These are phyloP conservation scores for Meira nashicola DNA, from an alignment of 1,284 basidiomycete species.

Conservation along the genomic window DNA sequence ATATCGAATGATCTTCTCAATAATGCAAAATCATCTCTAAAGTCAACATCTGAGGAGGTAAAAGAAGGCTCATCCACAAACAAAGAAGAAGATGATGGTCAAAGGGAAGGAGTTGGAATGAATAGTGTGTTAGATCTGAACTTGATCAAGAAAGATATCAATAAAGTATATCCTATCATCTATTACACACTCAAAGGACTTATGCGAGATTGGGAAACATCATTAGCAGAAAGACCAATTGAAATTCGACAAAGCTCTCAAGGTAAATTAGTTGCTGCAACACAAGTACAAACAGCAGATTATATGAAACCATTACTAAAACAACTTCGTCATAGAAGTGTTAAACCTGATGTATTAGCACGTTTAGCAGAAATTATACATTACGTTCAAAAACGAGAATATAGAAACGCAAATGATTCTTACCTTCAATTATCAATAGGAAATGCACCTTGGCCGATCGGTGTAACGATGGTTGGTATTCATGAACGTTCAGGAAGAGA, in stretches of 20 bases:
- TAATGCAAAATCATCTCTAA: conserved; percentile 49
- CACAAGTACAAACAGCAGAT: conserved; percentile 89
- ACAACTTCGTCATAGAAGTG: conserved; percentile 70
- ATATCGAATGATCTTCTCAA: conserved; percentile 63
- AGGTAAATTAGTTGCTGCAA: conserved; percentile 89
- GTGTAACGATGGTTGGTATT: conserved; percentile 98
- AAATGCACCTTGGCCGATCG: conserved; percentile 99
- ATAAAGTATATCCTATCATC: conserved; percentile 92
- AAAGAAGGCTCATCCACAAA: conserved; percentile 2
- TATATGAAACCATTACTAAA: conserved; percentile 97
- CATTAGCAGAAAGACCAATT: conserved; percentile 76
- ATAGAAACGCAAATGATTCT: conserved; percentile 90
- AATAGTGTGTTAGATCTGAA: conserved; percentile 56
- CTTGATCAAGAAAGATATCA: conserved; percentile 84
- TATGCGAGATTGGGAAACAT: conserved; percentile 91
- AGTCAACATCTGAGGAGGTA: conserved; percentile 17
- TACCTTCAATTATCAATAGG: conserved; percentile 95
- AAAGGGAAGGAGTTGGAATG: conserved; percentile 46
- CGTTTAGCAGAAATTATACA: conserved; percentile 93
- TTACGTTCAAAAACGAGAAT: conserved; percentile 89
- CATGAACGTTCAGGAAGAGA: conserved; percentile 95
- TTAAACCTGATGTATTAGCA: conserved; percentile 77
- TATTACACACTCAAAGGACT: conserved; percentile 88
- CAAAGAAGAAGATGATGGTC: conserved; percentile 6
- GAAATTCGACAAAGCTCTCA: conserved; percentile 76